Evolutionary conservation across 2,329 filamentous ascomycete species (phyloP).

Genomic region (Scytalidium lignicola): DNA sequence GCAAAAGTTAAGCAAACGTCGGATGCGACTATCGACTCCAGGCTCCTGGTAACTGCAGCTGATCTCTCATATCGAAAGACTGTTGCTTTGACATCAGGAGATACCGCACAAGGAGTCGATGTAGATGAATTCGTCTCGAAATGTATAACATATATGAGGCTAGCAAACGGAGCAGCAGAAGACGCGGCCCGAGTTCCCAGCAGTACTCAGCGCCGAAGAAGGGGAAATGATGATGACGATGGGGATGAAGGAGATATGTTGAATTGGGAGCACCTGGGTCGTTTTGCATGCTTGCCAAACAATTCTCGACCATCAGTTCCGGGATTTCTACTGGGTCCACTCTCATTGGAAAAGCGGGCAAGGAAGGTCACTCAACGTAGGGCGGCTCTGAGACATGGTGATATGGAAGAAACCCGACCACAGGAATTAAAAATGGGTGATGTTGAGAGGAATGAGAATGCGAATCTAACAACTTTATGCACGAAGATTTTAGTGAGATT

Average conservation of each 20-base stretch:
- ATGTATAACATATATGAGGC: constrained; percentile 81
- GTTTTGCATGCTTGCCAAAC: constrained; percentile 67
- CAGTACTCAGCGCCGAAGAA: constrained; percentile 32
- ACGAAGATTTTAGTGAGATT: constrained; percentile 66
- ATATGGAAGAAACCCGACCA: constrained; percentile 66
- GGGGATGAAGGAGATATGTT: constrained; percentile 70
- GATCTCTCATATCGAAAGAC: constrained; percentile 79
- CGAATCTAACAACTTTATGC: constrained; percentile 75
- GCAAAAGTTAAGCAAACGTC: constrained; percentile 76
- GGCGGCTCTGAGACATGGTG: constrained; percentile 60
- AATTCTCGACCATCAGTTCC: constrained; percentile 71
- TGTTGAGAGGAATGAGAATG: constrained; percentile 67
- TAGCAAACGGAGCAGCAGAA: constrained; percentile 51
- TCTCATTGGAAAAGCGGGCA: constrained; percentile 82
- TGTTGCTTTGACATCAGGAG: constrained; percentile 67
- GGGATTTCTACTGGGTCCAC: constrained; percentile 80
- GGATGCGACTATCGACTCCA: constrained; percentile 85
- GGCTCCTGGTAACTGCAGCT: constrained; percentile 74
- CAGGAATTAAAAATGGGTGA: constrained; percentile 72
- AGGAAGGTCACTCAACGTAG: constrained; percentile 67
- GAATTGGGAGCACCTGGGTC: constrained; percentile 82
- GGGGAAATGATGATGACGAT: constrained; percentile 42
- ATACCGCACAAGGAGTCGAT: constrained; percentile 70
- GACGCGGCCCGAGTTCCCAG: constrained; percentile 45
- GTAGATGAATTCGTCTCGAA: constrained; percentile 89